Evolutionary conservation across 208 protist species (phyloP).

Genomic region (Herpetomonas samuelpessoai): DNA sequence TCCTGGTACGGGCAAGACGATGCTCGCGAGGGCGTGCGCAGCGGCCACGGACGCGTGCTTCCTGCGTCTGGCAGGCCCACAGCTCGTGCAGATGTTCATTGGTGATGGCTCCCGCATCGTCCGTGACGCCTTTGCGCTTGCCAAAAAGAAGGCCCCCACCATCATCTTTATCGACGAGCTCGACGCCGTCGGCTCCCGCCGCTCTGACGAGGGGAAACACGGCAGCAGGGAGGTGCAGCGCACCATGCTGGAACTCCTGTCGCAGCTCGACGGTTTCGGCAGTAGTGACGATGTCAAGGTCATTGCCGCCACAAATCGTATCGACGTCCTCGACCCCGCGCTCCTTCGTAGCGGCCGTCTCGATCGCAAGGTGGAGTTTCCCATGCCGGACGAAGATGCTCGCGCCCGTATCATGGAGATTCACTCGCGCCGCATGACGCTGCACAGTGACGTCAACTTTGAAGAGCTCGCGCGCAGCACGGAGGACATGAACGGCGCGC

Average conservation of each 20-base stretch:
- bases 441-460: conserved; percentile 97
- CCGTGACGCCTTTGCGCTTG: conserved; percentile 99
- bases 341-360: conserved; percentile 98
- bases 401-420: conserved; percentile 99
- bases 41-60: conserved; percentile 99
- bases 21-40: conserved; percentile 98
- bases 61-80: conserved; percentile 99
- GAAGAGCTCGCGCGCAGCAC: conserved; percentile 98
- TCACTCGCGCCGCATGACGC: conserved; percentile 99
- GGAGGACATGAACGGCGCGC: conserved; percentile 99
- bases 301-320: conserved; percentile 99
- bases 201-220: conserved; percentile 97
- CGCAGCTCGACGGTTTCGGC: conserved; percentile 99
- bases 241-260: conserved; percentile 99
- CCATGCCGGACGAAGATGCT: conserved; percentile 98
- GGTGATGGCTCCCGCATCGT: conserved; percentile 99
- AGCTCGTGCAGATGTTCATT: conserved; percentile 98
- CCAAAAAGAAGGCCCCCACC: conserved; percentile 99
- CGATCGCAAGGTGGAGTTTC: conserved; percentile 99
- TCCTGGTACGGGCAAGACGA: conserved; percentile 98
- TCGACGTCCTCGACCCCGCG: conserved; percentile 99
- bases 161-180: conserved; percentile 99
- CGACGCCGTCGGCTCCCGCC: conserved; percentile 99
- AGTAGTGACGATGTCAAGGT: conserved; percentile 98
- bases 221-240: conserved; percentile 99